A percentile compares a stretch with the other conserved stretches of the same genome.
These are phyloP conservation scores for Tylopilus plumbeoviolaceoides DNA, from an alignment of 768 basidiomycete species.

Conservation along the genomic window DNA sequence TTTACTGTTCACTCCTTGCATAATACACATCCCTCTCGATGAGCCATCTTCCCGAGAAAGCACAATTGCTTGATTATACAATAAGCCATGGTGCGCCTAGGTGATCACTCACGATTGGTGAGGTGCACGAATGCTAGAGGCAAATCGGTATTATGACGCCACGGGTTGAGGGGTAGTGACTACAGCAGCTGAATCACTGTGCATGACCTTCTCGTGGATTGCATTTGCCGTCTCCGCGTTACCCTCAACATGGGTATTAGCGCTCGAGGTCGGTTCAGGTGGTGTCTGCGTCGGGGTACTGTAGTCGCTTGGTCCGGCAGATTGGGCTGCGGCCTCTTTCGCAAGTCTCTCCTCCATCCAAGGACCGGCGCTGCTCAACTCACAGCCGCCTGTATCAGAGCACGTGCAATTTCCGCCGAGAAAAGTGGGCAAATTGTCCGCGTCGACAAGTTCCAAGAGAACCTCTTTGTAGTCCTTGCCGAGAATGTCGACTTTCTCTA, in stretches of 20 bases:
- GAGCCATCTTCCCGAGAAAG: background rate
- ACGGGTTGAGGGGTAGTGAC: background rate
- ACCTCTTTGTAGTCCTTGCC: slow-evolving; percentile 55
- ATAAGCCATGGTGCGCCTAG: background rate
- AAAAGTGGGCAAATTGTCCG: slow-evolving; percentile 54
- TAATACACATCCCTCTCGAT: slow-evolving; percentile 1
- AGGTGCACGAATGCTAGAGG: background rate
- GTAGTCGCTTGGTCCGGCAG: background rate
- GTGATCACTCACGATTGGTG: background rate
- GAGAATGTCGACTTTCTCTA: slow-evolving; percentile 61
- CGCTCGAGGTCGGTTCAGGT: slow-evolving; percentile 5
- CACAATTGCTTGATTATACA: too few species aligned
- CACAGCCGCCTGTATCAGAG: slow-evolving; percentile 50
- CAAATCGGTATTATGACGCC: slow-evolving; percentile 3
- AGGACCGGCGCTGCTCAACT: slow-evolving; percentile 60
- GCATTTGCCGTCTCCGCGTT: background rate
- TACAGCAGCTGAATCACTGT: background rate
- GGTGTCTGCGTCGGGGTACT: background rate
- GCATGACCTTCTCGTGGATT: slow-evolving; percentile 9
- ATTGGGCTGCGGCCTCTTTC: slow-evolving; percentile 11
- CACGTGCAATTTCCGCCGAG: slow-evolving; percentile 71
- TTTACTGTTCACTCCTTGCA: slow-evolving; percentile 3
- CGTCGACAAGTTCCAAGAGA: slow-evolving; percentile 57
- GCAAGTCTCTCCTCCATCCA: slow-evolving; percentile 57
- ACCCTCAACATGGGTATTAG: slow-evolving; percentile 2